Base-by-base conservation (phyloP, 768 basidiomycete genomes). In the Russula griseocarnosa region DNA sequence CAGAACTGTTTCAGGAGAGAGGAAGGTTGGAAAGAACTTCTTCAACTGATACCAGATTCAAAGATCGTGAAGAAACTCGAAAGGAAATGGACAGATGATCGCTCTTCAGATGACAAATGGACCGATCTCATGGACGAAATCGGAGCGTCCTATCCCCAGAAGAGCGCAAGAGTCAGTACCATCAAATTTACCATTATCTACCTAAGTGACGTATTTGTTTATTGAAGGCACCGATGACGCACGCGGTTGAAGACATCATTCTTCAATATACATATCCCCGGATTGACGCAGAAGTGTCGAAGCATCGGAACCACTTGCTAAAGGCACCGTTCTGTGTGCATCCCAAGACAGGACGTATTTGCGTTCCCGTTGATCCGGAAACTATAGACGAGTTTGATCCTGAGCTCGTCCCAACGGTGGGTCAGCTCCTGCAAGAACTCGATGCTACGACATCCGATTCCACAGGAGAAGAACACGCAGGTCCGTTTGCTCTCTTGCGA, bases 291-390 rank as follows among this genome's bases (percentile, higher is more conserved):
- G 97, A 99, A 74, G 97, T 99, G 32, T 95, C 94, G 3, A 96
- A 98, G 71, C 92, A 95, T 72, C 83, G 94, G 55, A 98, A 99
- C 77, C 97, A 99, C 79, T 81, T 99, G 77, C 83, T 99, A 59
- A 99, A 99, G 76, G 89, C 93, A 24, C 97, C 97, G 0, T 99
- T 99, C 75, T 97, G 95, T 72, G 79, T 98, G 0, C 97, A 99
- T 74, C 97, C 97, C 0, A 92, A 92, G 67, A 99, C 97, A 2
- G 97, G 96, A 1, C 85, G 94, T 34, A 85, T 99, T 10, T 99
- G 96, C 73, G 92, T 99, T 3, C 97, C 96, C 1, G 80, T 98
- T 20, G 89, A 96, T 71, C 88, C 94, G 4, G 76, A 76, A 38
- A 73, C 76, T 36, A 83, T 98, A 34, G 85, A 92, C 60, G 78